Base-by-base conservation (phyloP, 305 asterid genomes). In the Nicotiana rustica region DNA sequence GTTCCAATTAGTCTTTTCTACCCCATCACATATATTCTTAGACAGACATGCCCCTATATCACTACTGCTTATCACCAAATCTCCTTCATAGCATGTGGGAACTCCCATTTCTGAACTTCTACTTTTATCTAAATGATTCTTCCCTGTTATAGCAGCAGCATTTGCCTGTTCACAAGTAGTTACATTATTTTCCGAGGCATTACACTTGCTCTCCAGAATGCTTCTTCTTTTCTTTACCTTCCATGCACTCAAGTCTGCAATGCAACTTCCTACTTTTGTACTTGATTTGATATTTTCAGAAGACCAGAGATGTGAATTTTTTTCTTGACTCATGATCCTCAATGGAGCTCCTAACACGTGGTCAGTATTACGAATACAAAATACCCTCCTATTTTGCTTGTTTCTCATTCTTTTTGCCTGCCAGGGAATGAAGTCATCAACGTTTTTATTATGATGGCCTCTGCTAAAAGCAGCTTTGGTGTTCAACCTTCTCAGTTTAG, bases 1-100 rank as follows among this genome's bases (percentile, higher is more conserved):
- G 52, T 61, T 82, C 71, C 38, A 79, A 60, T 79, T 77, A 56
- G 25, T 64, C 60, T 79, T 85, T 80, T 85, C 71, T 15, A 68
- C 83, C 15, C 56, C 66, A 14, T 82, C 81, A 80, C 75, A 61
- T 14, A 35, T 79, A 71, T 81, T 78, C 65, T 33, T 82, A 64
- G 88, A 61, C 35, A 36, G 69, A 69, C 41, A 83, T 57, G 60
- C 80, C 84, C 85, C 86, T 83, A 77, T 65, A 29, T 35, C 57
- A 83, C 62, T 36, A 70, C 61, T 78, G 19, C 69, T 64, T 84
- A 64, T 68, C 47, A 82, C 80, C 62, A 31, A 64, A 82, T 66
- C 86, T 79, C 56, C 81, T 44, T 67, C 55, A 41, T 35, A 68
- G 79, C 69, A 67, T 67, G 61, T 9, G n/a, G 59, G 25, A 57